These are phyloP conservation scores for Xylaria polymorpha DNA, from an alignment of 2,329 filamentous ascomycete species.

Conservation along the genomic window DNA sequence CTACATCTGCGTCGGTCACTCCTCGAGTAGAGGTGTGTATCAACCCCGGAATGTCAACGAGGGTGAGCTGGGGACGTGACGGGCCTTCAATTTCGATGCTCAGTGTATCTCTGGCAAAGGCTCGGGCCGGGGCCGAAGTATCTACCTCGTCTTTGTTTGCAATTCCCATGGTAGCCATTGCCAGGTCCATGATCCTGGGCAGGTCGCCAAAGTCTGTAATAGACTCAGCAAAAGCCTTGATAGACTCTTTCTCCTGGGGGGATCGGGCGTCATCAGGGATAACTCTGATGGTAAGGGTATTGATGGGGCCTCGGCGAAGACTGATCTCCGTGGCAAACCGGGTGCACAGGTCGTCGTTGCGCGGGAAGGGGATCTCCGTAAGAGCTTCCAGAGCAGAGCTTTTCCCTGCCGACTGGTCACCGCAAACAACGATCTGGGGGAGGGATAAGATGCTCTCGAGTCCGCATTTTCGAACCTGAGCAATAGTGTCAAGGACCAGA, in stretches of 20 bases:
- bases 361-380: slow-evolving; percentile 65
- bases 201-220: slow-evolving; percentile 31
- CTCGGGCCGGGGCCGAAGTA: not conserved
- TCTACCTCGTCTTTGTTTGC: not conserved
- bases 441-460: slow-evolving; percentile 41
- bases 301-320: slow-evolving; percentile 53
- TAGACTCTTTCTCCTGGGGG: not conserved
- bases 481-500: slow-evolving; percentile 19
- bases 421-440: slow-evolving; percentile 49
- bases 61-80: slow-evolving; percentile 27
- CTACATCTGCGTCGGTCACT: slow-evolving; percentile 45
- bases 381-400: slow-evolving; percentile 69
- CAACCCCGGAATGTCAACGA: slow-evolving; percentile 52
- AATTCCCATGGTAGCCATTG: slow-evolving; percentile 14
- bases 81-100: slow-evolving; percentile 36
- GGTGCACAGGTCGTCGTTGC: slow-evolving; percentile 64
- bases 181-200: slow-evolving; percentile 16
- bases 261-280: slow-evolving; percentile 23
- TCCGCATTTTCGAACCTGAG: slow-evolving; percentile 23
- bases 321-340: slow-evolving; percentile 67
- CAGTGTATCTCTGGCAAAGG: slow-evolving; percentile 28
- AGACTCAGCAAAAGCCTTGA: slow-evolving; percentile 19
- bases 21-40: slow-evolving; percentile 45
- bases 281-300: slow-evolving; percentile 26
- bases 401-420: slow-evolving; percentile 66